Evolutionary conservation across 129 eudicot genomes (phyloP).

Genomic region (Rutidosis leptorrhynchoides): DNA sequence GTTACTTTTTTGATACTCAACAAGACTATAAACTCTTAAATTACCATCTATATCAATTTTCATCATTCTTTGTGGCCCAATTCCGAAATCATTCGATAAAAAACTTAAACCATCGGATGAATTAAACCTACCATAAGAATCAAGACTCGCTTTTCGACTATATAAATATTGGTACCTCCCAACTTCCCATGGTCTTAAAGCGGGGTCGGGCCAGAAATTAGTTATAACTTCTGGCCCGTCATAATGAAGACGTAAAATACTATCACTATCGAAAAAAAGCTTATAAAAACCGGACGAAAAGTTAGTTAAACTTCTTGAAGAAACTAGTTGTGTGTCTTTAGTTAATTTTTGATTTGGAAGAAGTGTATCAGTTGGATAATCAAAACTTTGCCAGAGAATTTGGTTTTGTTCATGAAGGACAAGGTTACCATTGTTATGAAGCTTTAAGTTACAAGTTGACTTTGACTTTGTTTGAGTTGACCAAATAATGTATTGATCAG

Average conservation of each 20-base stretch:
- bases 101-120: constrained; percentile 31
- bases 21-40: constrained; percentile 35
- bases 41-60: constrained; percentile 42
- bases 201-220: constrained; percentile 18
- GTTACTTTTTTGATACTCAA: not conserved
- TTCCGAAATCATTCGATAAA: constrained; percentile 31
- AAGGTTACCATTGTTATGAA: constrained; percentile 51
- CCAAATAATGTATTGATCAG: constrained; percentile 35
- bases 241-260: constrained; percentile 38
- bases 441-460: constrained; percentile 30
- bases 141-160: constrained; percentile 25
- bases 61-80: constrained; percentile 33
- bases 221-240: constrained; percentile 21
- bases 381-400: constrained; percentile 63
- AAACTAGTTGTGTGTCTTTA: constrained; percentile 24
- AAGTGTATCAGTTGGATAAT: constrained; percentile 53
- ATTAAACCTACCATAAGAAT: constrained; percentile 33
- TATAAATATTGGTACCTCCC: constrained; percentile 21
- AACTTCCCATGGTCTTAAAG: constrained; percentile 17
- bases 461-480: constrained; percentile 26
- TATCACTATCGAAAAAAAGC: constrained; percentile 41
- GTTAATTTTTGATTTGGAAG: constrained; percentile 46
- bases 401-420: constrained; percentile 24
- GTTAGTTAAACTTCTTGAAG: constrained; percentile 37
- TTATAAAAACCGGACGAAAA: constrained; percentile 42